phyloP scores from a whole-genome alignment of 805 yeast species.

The Wickerhamomyces xylosicus region DNA sequence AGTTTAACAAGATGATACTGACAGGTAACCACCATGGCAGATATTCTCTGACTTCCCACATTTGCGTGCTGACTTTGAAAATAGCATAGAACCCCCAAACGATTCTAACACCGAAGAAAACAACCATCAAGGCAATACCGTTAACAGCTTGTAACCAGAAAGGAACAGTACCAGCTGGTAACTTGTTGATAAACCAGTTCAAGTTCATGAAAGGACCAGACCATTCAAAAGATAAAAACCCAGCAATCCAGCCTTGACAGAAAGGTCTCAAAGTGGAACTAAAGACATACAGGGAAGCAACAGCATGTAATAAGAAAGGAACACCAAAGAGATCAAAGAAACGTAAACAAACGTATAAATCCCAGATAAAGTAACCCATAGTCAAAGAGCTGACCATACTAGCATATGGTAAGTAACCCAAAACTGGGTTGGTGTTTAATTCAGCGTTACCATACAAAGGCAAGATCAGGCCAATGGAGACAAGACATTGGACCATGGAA shows the following conservation, averaged over 20 bases:
- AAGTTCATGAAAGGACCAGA: conserved; percentile 92
- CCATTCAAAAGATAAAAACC: conserved; percentile 75
- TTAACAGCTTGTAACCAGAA: conserved; percentile 45
- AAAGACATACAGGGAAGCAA: conserved; percentile 73
- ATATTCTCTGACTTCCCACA: conserved; percentile 32
- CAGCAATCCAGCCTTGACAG: conserved; percentile 72
- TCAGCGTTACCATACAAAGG: conserved; percentile 57
- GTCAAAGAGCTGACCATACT: conserved; percentile 67
- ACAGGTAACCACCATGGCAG: conserved; percentile 38
- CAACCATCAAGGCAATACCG: conserved; percentile 56
- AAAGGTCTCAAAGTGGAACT: conserved; percentile 55
- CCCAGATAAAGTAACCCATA: conserved; percentile 90
- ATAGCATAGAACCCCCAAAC: conserved; percentile 84
- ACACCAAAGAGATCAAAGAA: conserved; percentile 65
- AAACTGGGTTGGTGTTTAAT: conserved; percentile 38
- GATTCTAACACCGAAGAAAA: conserved; percentile 72
- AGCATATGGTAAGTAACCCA: conserved; percentile 67
- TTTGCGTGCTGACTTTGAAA: conserved; percentile 33
- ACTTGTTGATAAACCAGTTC: conserved; percentile 81
- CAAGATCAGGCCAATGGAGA: conserved; percentile 47
- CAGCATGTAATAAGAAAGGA: conserved; percentile 76
- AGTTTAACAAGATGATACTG: conserved; percentile 44
- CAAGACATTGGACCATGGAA: conserved; percentile 71
- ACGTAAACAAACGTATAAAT: conserved; percentile 54
- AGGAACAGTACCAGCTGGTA: conserved; percentile 60